These are phyloP conservation scores for Phytophthora pini DNA, from an alignment of 352 stramenopile genomes.

Conservation along the genomic window DNA sequence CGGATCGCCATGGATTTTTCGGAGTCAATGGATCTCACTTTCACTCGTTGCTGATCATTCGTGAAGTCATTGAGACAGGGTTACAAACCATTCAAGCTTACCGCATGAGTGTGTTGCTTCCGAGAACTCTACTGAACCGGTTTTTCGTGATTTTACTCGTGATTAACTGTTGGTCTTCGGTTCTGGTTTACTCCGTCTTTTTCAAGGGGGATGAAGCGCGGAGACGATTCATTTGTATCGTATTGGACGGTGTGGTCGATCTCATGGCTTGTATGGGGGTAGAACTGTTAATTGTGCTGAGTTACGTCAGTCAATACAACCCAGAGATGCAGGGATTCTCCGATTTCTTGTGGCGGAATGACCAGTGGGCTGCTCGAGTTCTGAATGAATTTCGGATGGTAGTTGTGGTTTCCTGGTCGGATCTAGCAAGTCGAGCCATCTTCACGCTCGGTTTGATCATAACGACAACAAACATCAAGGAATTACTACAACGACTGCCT, in stretches of 20 bases:
- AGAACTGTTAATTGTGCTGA: slow-evolving; percentile 15
- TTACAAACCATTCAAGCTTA: slow-evolving; percentile 35
- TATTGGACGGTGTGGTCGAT: slow-evolving; percentile 26
- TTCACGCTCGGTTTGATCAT: slow-evolving; percentile 18
- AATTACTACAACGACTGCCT: slow-evolving; percentile 13
- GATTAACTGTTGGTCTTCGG: slow-evolving; percentile 29
- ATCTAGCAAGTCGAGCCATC: slow-evolving; percentile 27
- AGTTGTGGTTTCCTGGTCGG: slow-evolving; percentile 30
- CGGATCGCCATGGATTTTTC: slow-evolving; percentile 19
- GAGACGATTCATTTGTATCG: slow-evolving; percentile 20
- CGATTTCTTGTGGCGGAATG: slow-evolving; percentile 21
- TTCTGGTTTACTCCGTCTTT: slow-evolving; percentile 12
- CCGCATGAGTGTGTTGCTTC: slow-evolving; percentile 31
- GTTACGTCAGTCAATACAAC: slow-evolving; percentile 19
- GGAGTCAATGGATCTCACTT: slow-evolving; percentile 30
- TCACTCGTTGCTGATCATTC: slow-evolving; percentile 21
- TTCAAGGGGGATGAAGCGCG: slow-evolving; percentile 15
- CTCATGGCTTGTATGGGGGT: slow-evolving; percentile 27
- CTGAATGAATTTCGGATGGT: slow-evolving; percentile 37
- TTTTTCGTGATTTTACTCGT: slow-evolving; percentile 38
- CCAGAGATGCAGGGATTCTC: slow-evolving; percentile 3
- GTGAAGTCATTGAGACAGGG: slow-evolving; percentile 27
- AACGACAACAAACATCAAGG: slow-evolving; percentile 26
- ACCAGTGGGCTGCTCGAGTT: slow-evolving; percentile 27
- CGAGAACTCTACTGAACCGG: slow-evolving; percentile 35